Evolutionary conservation across 345 rosid species (phyloP).

Genomic region (Cardamine chenopodiifolia): DNA sequence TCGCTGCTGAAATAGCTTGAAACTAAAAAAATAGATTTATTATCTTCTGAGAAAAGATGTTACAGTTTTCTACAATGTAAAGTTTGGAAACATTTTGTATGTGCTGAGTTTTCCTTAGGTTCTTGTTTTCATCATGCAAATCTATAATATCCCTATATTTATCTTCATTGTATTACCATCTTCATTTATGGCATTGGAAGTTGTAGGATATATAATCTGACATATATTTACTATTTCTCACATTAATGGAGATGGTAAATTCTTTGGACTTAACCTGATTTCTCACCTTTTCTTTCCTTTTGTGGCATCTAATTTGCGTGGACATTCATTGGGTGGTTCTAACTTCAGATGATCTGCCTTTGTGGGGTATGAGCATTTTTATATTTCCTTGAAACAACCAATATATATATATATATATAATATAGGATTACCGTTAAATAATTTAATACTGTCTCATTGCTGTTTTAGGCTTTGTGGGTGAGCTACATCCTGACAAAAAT

Average conservation of each 20-base stretch:
- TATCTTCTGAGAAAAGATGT: not conserved
- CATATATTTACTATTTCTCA: not conserved
- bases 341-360: slow-evolving; percentile 85
- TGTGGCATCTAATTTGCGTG: slow-evolving; percentile 37
- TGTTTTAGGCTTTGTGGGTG: slow-evolving; percentile 80
- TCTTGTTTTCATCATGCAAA: slow-evolving; percentile 2
- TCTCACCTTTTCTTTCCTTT: slow-evolving; percentile 24
- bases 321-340: slow-evolving; percentile 44
- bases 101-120: slow-evolving; percentile 1
- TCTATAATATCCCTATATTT: not conserved
- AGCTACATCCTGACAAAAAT: slow-evolving; percentile 75
- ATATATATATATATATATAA: not conserved
- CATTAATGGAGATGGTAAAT: slow-evolving; percentile 7
- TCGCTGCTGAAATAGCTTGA: slow-evolving; percentile 5
- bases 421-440: not conserved
- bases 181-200: slow-evolving; percentile 10
- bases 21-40: not conserved
- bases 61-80: not conserved
- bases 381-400: slow-evolving; percentile 1
- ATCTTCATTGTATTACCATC: slow-evolving; percentile 1
- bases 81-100: not conserved
- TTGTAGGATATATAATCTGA: not conserved
- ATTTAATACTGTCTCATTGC: slow-evolving; percentile 15
- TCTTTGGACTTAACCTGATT: slow-evolving; percentile 26
- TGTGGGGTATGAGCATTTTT: slow-evolving; percentile 67